These are phyloP conservation scores for Serendipita sp. DNA, from an alignment of 768 basidiomycete species.

Conservation along the genomic window DNA sequence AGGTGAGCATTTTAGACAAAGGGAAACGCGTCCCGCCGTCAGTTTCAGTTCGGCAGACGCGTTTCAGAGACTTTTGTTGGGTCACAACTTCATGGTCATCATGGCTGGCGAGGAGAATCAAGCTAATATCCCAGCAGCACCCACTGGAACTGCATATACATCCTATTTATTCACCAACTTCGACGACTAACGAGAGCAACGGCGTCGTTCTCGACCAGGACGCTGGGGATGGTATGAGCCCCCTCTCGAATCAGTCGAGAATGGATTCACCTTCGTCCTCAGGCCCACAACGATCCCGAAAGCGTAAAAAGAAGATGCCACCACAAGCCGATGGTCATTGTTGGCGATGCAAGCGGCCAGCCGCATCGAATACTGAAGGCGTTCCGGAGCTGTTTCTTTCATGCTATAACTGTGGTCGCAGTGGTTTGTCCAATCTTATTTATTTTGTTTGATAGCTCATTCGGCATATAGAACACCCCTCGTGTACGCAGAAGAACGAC, in stretches of 20 bases:
- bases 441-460: neutral
- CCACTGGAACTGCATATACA: too few relatives aligned
- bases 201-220: neutral
- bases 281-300: conserved; percentile 12
- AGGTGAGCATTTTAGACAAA: neutral
- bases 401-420: conserved; percentile 70
- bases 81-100: neutral
- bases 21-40: neutral
- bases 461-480: conserved; percentile 1
- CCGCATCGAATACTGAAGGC: conserved; percentile 39
- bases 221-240: neutral
- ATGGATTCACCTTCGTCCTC: conserved; percentile 7
- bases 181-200: neutral
- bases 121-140: too few relatives aligned
- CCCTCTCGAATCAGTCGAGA: neutral
- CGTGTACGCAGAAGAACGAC: neutral
- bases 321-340: conserved; percentile 48
- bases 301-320: conserved; percentile 18
- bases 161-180: neutral
- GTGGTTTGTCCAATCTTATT: conserved; percentile 35
- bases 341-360: conserved; percentile 61
- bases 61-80: neutral
- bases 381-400: conserved; percentile 55
- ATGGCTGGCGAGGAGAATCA: neutral
- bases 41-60: neutral